phyloP scores from a whole-genome alignment of 2,329 filamentous ascomycete genomes.

The Fusarium odoratissimum region DNA sequence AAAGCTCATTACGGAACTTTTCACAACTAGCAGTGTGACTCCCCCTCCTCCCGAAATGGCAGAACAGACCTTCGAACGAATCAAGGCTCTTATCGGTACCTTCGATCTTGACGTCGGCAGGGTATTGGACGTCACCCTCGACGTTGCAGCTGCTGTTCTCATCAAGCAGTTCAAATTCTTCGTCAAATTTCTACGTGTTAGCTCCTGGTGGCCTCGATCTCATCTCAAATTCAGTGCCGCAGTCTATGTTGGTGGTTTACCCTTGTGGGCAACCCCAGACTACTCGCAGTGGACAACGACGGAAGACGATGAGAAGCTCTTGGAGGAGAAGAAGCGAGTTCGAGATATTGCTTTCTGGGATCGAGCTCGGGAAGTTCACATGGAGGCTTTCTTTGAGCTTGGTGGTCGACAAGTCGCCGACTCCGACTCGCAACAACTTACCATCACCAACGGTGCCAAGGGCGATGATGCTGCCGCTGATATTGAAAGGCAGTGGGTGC shows the following conservation, averaged over 20 bases:
- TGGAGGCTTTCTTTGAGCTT: constrained; percentile 90
- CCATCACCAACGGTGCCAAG: constrained; percentile 52
- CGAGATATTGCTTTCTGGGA: constrained; percentile 87
- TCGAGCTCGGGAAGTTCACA: constrained; percentile 77
- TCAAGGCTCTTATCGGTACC: constrained; percentile 94
- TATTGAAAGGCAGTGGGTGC: constrained; percentile 79
- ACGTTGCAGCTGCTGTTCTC: constrained; percentile 92
- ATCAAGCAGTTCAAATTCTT: constrained; percentile 96
- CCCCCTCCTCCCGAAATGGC: constrained; percentile 81
- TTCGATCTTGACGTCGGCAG: constrained; percentile 97
- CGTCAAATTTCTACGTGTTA: constrained; percentile 88
- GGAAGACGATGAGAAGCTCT: constrained; percentile 74
- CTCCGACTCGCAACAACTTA: constrained; percentile 61
- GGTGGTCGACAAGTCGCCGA: constrained; percentile 76
- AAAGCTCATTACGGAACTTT: constrained; percentile 94
- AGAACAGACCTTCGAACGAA: constrained; percentile 86
- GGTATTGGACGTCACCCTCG: constrained; percentile 92
- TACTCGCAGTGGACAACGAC: constrained; percentile 71
- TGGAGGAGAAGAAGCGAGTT: constrained; percentile 66
- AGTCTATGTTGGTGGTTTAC: constrained; percentile 74
- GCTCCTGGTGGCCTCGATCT: constrained; percentile 95
- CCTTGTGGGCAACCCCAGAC: constrained; percentile 84
- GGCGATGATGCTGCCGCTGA: constrained; percentile 62
- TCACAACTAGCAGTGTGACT: constrained; percentile 83
- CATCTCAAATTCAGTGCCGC: constrained; percentile 55